Evolutionary conservation across 2,329 filamentous ascomycete species (phyloP).

Genomic region (Ophiocordyceps sinensis): DNA sequence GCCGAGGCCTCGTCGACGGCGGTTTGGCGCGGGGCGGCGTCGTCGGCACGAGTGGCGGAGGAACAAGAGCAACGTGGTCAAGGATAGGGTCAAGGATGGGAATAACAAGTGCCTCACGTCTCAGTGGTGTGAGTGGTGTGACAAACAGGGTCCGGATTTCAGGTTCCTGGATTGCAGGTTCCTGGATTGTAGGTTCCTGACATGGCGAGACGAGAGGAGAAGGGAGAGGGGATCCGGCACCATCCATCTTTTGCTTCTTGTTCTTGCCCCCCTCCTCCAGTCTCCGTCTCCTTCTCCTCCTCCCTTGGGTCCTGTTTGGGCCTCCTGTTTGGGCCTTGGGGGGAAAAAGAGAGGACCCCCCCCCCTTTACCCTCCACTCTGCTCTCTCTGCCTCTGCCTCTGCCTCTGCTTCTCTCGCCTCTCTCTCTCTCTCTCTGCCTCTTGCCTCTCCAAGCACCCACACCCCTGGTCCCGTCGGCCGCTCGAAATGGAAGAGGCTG

Average conservation of each 20-base stretch:
- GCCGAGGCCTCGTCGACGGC: neutral
- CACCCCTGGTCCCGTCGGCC: neutral
- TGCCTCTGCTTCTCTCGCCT: too few species aligned
- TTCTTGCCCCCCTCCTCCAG: neutral
- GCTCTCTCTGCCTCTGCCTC: neutral
- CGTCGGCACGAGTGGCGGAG: too few species aligned
- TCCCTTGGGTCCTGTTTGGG: neutral
- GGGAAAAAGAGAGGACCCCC: too few species aligned
- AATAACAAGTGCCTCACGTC: too few species aligned
- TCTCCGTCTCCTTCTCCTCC: neutral
- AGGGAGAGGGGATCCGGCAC: neutral
- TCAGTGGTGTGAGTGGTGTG: too few species aligned
- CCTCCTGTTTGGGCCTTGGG: constrained; percentile 3
- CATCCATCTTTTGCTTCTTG: neutral
- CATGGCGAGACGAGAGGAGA: neutral
- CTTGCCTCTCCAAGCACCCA: neutral
- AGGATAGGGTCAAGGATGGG: too few species aligned
- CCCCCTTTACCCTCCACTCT: too few species aligned
- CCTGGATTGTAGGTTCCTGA: neutral
- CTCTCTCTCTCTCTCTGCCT: neutral
- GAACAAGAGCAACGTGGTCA: too few species aligned
- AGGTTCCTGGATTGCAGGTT: too few species aligned
- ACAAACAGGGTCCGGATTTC: too few species aligned
- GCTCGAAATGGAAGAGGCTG: constrained; percentile 6
- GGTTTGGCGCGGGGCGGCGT: too few species aligned